Conservation (phyloP, 345 rosid species). For the Turnera subulata region DNA sequence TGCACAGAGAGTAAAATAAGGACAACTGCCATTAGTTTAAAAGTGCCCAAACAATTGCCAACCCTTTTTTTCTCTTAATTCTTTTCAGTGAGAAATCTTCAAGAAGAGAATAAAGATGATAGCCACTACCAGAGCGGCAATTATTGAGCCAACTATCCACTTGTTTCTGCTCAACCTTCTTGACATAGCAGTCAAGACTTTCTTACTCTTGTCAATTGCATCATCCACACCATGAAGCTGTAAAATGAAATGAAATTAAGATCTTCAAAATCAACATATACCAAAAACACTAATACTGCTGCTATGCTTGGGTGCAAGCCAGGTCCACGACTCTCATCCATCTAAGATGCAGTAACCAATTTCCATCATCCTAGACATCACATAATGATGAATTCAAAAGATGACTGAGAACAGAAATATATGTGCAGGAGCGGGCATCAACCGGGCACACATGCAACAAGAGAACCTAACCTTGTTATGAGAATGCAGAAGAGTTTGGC, state of each 20-base stretch:
- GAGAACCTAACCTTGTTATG: constrained; percentile 49
- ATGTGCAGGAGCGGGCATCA: not conserved
- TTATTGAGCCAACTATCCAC: constrained; percentile 27
- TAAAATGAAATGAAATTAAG: not conserved
- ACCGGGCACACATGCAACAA: not conserved
- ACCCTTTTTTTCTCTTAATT: too few relatives aligned
- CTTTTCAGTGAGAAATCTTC: constrained; percentile 30
- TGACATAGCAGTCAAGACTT: constrained; percentile 26
- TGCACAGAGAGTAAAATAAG: too few relatives aligned
- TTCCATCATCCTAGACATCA: not conserved
- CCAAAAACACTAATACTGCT: too few relatives aligned
- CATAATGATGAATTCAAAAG: not conserved
- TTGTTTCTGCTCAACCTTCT: constrained; percentile 30
- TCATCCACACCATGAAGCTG: constrained; percentile 37
- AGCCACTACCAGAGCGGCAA: constrained; percentile 27
- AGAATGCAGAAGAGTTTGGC: constrained; percentile 78
- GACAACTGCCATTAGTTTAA: too few relatives aligned
- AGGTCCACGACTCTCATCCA: too few relatives aligned
- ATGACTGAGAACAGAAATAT: not conserved
- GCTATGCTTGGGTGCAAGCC: too few relatives aligned
- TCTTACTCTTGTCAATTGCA: constrained; percentile 37
- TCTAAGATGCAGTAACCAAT: too few relatives aligned
- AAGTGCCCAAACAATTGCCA: constrained; percentile 1
- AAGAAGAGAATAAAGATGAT: constrained; percentile 24
- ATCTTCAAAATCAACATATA: too few relatives aligned